These are phyloP conservation scores for Xanthoparmelia taractica DNA, from an alignment of 495 filamentous ascomycete species.

Conservation along the genomic window DNA sequence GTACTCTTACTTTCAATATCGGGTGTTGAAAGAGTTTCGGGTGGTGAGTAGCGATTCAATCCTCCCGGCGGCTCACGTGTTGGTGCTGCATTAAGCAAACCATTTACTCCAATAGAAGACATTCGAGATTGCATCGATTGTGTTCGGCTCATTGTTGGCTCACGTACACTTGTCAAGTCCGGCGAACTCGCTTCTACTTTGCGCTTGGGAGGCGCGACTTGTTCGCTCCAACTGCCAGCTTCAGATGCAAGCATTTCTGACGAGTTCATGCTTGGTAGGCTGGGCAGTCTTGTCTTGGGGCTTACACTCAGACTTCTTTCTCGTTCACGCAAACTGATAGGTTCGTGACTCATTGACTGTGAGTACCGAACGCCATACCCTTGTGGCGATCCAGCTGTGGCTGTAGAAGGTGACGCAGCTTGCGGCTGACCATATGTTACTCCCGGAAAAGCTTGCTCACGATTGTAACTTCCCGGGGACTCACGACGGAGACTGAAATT, in stretches of 20 bases:
- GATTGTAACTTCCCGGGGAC: conserved; percentile 26
- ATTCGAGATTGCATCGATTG: conserved; percentile 12
- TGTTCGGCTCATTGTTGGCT: conserved; percentile 28
- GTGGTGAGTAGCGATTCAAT: conserved; percentile 3
- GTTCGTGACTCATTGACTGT: conserved; percentile 9
- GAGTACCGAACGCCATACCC: conserved; percentile 6
- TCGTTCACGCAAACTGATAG: conserved; percentile 27
- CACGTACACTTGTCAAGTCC: conserved; percentile 20
- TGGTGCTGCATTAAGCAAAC: conserved; percentile 16
- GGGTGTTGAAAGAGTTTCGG: not conserved
- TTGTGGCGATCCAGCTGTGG: conserved; percentile 11
- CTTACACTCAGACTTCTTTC: conserved; percentile 40
- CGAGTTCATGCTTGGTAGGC: conserved; percentile 13
- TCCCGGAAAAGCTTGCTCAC: conserved; percentile 33
- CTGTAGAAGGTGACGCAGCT: conserved; percentile 11
- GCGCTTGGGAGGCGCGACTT: conserved; percentile 16
- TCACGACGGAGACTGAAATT: conserved; percentile 19
- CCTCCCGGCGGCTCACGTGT: not conserved
- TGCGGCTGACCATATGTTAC: conserved; percentile 30
- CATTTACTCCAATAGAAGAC: conserved; percentile 10
- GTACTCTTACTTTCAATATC: not conserved
- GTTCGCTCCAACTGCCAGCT: not conserved
- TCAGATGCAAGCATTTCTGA: conserved; percentile 4
- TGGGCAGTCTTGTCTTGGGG: conserved; percentile 35
- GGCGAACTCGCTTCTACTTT: conserved; percentile 22